Evolutionary conservation across 345 rosid genomes (phyloP).

Genomic region (Populus davidiana): DNA sequence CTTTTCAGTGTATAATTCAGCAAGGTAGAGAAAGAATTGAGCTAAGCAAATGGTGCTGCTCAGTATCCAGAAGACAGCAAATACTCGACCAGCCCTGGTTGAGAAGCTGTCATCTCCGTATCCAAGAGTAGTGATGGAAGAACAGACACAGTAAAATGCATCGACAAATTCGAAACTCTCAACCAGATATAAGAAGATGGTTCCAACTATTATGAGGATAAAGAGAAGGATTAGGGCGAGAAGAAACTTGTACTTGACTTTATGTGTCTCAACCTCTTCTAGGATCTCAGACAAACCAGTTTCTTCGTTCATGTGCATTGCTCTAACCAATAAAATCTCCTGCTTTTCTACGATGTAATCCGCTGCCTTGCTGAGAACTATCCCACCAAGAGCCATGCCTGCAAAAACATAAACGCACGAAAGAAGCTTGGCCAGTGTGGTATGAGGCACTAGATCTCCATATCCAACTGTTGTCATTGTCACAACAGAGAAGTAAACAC

Average conservation of each 20-base stretch:
- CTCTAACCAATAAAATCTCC: slow-evolving; percentile 38
- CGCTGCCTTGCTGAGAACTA: slow-evolving; percentile 48
- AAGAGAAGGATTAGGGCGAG: slow-evolving; percentile 21
- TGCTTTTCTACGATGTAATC: slow-evolving; percentile 53
- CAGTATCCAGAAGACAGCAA: slow-evolving; percentile 55
- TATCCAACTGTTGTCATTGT: slow-evolving; percentile 60
- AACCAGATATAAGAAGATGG: slow-evolving; percentile 25
- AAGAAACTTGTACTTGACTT: slow-evolving; percentile 32
- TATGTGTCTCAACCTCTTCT: slow-evolving; percentile 37
- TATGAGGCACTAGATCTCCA: slow-evolving; percentile 55
- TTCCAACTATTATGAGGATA: slow-evolving; percentile 37
- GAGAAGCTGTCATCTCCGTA: slow-evolving; percentile 62
- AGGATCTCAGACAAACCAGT: slow-evolving; percentile 29
- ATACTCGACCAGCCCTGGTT: slow-evolving; percentile 38
- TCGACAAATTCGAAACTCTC: slow-evolving; percentile 37
- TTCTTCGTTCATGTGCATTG: slow-evolving; percentile 33
- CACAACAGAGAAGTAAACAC: slow-evolving; percentile 50
- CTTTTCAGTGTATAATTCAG: slow-evolving; percentile 38
- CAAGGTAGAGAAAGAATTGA: slow-evolving; percentile 50
- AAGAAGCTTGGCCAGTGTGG: slow-evolving; percentile 36
- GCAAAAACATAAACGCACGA: slow-evolving; percentile 41
- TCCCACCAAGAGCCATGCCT: slow-evolving; percentile 51
- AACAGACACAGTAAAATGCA: slow-evolving; percentile 53
- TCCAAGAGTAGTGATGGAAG: slow-evolving; percentile 55
- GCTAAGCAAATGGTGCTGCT: slow-evolving; percentile 48